Conservation (phyloP, 2,329 filamentous ascomycete genomes). For the Calonectria pseudoturangicola region DNA sequence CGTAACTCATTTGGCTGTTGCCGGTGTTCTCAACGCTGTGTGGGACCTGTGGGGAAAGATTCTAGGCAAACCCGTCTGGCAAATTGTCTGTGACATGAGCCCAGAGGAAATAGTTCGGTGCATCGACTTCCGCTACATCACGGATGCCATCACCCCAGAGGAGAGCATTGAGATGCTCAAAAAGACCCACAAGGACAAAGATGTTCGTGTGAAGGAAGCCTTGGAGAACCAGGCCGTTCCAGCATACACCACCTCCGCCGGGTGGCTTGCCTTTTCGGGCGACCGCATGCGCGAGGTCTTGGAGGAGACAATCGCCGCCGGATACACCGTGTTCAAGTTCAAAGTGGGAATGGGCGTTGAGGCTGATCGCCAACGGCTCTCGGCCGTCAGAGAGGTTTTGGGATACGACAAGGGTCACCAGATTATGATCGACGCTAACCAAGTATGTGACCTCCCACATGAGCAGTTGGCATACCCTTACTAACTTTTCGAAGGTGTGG, state of each 20-base stretch:
- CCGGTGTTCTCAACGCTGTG: conserved; percentile 90
- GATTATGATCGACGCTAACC: conserved; percentile 95
- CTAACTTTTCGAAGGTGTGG: conserved; percentile 74
- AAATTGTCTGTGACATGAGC: conserved; percentile 90
- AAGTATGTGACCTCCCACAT: conserved; percentile 60
- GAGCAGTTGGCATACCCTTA: neutral
- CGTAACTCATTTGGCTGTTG: conserved; percentile 92
- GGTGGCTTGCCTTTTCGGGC: conserved; percentile 93
- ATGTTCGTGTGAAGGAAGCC: conserved; percentile 82
- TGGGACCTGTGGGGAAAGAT: conserved; percentile 96
- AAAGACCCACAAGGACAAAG: conserved; percentile 80
- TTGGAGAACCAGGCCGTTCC: conserved; percentile 85
- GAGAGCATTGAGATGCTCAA: conserved; percentile 85
- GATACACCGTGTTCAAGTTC: conserved; percentile 91
- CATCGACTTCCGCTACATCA: conserved; percentile 96
- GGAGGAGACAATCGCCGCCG: conserved; percentile 82
- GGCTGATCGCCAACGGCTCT: conserved; percentile 81
- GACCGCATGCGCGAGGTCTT: conserved; percentile 88
- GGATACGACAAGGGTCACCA: conserved; percentile 88
- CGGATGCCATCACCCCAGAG: conserved; percentile 89
- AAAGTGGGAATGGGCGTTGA: conserved; percentile 87
- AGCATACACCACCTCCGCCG: conserved; percentile 91
- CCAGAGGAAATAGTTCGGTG: conserved; percentile 90
- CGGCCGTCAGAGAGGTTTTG: conserved; percentile 85
- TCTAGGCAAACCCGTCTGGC: conserved; percentile 91